Percentiles rank a stretch among this genome's conserved stretches.
Conservation (phyloP, 1,139 yeast genomes). For the Candida anutae region DNA sequence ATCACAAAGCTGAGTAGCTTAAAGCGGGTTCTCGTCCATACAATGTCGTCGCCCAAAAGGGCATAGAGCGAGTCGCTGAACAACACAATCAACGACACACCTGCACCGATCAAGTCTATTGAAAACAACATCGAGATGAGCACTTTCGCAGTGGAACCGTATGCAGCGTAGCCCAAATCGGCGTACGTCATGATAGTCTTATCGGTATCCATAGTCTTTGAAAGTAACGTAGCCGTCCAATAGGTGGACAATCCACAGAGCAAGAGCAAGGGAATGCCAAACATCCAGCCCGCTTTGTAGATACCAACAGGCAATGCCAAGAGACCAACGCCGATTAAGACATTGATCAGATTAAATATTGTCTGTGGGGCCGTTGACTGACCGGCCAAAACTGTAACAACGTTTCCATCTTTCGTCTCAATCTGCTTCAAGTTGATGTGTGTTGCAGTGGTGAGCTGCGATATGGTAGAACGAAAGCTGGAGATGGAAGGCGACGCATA, state of each 20-base stretch:
- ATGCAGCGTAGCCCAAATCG: constrained; percentile 75
- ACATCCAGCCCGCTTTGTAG: constrained; percentile 39
- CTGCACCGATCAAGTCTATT: constrained; percentile 47
- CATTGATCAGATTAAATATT: constrained; percentile 39
- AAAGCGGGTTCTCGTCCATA: constrained; percentile 31
- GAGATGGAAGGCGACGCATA: constrained; percentile 29
- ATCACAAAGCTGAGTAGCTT: constrained; percentile 33
- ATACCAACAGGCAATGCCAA: constrained; percentile 44
- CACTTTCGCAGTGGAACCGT: constrained; percentile 43
- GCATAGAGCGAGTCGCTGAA: constrained; percentile 48
- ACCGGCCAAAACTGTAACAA: constrained; percentile 70
- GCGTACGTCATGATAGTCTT: constrained; percentile 79
- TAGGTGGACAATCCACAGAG: constrained; percentile 34
- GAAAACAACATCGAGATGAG: constrained; percentile 35
- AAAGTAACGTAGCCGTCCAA: constrained; percentile 39
- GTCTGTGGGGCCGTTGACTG: constrained; percentile 60
- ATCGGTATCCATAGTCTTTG: constrained; percentile 57
- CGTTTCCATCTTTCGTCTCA: constrained; percentile 66
- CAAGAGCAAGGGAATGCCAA: constrained; percentile 33
- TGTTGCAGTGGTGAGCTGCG: constrained; percentile 39
- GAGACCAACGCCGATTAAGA: constrained; percentile 42
- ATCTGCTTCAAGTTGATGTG: constrained; percentile 56
- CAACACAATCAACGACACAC: constrained; percentile 46
- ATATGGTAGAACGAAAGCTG: constrained; percentile 26
- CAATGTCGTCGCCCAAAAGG: constrained; percentile 29